These are phyloP conservation scores for Ascochyta viciae-villosae DNA, from an alignment of 2,329 filamentous ascomycete species.

Conservation along the genomic window DNA sequence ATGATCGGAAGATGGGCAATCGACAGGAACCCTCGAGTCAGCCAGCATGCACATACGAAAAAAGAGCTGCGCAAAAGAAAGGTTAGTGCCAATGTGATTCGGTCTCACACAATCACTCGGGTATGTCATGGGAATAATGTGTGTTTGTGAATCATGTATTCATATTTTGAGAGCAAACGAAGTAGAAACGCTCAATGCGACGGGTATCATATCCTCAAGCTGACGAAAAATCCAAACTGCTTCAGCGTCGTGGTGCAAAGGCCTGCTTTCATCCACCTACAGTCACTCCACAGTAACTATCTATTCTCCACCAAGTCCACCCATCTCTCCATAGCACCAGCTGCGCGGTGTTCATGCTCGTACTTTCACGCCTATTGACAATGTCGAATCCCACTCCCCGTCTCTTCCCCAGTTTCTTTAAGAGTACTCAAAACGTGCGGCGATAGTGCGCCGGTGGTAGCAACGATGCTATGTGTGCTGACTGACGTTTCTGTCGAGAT, in stretches of 20 bases:
- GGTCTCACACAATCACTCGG: not conserved
- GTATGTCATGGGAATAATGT: not conserved
- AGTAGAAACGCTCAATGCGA: conserved; percentile 6
- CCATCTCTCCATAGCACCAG: not conserved
- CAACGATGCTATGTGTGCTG: conserved; percentile 11
- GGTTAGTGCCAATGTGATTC: not conserved
- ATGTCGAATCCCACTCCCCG: not conserved
- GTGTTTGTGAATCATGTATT: not conserved
- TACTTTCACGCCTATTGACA: not conserved
- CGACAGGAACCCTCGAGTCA: conserved; percentile 1
- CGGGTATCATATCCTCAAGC: conserved; percentile 15
- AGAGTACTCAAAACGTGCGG: not conserved
- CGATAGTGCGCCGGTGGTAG: conserved; percentile 8
- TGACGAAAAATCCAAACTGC: conserved; percentile 2
- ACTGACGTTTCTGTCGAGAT: not conserved
- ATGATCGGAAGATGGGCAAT: conserved; percentile 1
- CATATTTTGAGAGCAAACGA: not conserved
- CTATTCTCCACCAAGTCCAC: not conserved
- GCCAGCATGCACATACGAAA: not conserved
- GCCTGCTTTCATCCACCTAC: conserved; percentile 8
- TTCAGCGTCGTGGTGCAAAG: not conserved
- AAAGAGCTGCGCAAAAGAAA: not conserved
- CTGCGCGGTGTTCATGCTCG: not conserved
- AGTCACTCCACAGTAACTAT: not conserved
- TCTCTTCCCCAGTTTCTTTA: not conserved